These are phyloP conservation scores for Rhodosporidiobolus sp. DNA, from an alignment of 768 basidiomycete species.

Conservation along the genomic window DNA sequence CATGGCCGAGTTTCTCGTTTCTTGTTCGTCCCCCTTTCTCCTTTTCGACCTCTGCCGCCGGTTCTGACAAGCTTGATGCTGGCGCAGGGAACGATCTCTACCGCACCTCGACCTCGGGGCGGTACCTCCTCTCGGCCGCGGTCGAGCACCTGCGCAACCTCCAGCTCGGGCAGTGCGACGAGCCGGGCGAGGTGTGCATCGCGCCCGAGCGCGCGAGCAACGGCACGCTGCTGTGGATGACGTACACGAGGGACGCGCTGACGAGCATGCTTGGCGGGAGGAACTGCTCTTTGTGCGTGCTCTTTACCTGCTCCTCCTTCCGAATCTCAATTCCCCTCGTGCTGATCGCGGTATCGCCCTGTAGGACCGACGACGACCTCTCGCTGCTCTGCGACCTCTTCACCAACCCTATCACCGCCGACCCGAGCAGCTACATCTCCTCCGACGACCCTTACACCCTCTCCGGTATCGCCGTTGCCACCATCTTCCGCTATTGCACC, in stretches of 20 bases:
- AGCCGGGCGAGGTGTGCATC: conserved; percentile 11
- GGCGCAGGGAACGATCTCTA: conserved; percentile 8
- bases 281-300: conserved; percentile 5
- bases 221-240: conserved; percentile 35
- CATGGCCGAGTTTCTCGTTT: conserved; percentile 25
- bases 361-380: conserved; percentile 31
- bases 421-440: conserved; percentile 10
- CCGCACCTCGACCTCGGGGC: background rate
- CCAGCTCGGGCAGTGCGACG: conserved; percentile 20
- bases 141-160: conserved; percentile 28
- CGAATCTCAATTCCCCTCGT: too few species aligned
- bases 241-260: conserved; percentile 26
- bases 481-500: conserved; percentile 22
- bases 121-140: conserved; percentile 20
- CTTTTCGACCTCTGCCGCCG: background rate
- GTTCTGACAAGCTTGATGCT: background rate
- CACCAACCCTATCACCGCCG: conserved; percentile 17
- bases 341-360: background rate
- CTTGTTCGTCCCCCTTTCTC: conserved; percentile 2
- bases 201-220: conserved; percentile 19
- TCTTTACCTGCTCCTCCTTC: background rate
- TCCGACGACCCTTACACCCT: conserved; percentile 19
- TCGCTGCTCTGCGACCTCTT: conserved; percentile 24
- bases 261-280: conserved; percentile 4
- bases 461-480: conserved; percentile 32